These are phyloP conservation scores for Pleoardoris graminearum DNA, from an alignment of 2,329 filamentous ascomycete species.

Conservation along the genomic window DNA sequence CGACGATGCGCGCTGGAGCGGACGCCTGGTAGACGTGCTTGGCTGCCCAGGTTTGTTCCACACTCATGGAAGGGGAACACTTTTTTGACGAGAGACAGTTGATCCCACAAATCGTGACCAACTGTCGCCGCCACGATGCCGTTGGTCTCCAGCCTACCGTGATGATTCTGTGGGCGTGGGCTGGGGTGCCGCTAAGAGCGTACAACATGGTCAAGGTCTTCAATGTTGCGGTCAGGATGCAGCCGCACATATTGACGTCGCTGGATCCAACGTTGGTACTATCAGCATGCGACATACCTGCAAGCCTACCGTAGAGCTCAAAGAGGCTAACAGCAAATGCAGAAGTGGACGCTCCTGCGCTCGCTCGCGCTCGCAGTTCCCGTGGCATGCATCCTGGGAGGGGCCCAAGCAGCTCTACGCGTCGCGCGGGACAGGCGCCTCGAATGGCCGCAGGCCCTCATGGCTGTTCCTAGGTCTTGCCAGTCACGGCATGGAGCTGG, in stretches of 20 bases:
- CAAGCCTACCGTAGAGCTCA: not conserved
- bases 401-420: slow-evolving; percentile 58
- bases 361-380: slow-evolving; percentile 55
- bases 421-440: slow-evolving; percentile 50
- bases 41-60: slow-evolving; percentile 62
- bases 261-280: slow-evolving; percentile 62
- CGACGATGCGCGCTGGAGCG: slow-evolving; percentile 6
- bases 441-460: slow-evolving; percentile 66
- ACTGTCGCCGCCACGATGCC: slow-evolving; percentile 67
- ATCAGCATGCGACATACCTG: slow-evolving; percentile 44
- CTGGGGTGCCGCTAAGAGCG: slow-evolving; percentile 67
- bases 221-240: slow-evolving; percentile 58
- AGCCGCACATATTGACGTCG: slow-evolving; percentile 59
- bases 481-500: slow-evolving; percentile 68
- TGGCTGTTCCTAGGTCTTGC: slow-evolving; percentile 70
- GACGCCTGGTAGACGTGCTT: slow-evolving; percentile 56
- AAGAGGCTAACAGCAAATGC: slow-evolving; percentile 11
- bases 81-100: slow-evolving; percentile 52
- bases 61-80: too few species aligned
- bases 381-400: slow-evolving; percentile 61
- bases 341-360: slow-evolving; percentile 58
- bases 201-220: slow-evolving; percentile 61
- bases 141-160: slow-evolving; percentile 68
- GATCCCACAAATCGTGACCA: slow-evolving; percentile 70
- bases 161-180: slow-evolving; percentile 73